Conservation (phyloP, 495 filamentous ascomycete genomes). For the Penicillium parvum region DNA sequence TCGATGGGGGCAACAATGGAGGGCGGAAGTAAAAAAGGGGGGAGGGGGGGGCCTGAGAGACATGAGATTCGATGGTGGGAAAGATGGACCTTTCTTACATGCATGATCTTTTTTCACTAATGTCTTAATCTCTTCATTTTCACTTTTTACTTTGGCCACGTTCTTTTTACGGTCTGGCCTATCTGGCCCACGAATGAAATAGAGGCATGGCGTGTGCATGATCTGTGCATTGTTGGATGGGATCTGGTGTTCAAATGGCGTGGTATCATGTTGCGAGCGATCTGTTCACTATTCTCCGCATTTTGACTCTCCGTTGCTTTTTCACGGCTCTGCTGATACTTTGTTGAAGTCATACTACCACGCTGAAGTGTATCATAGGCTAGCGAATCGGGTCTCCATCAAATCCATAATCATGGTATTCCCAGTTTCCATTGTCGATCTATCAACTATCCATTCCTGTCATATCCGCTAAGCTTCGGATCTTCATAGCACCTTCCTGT, state of each 20-base stretch:
- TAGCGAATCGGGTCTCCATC: too few species aligned
- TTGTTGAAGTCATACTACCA: too few species aligned
- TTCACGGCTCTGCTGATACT: slow-evolving; percentile 4
- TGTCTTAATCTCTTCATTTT: slow-evolving; percentile 3
- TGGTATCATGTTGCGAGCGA: neutral
- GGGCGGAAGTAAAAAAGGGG: slow-evolving; percentile 1
- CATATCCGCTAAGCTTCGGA: slow-evolving; percentile 5
- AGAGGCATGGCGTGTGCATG: slow-evolving; percentile 12
- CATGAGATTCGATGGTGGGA: neutral
- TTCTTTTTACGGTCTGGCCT: neutral
- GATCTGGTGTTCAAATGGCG: slow-evolving; percentile 11
- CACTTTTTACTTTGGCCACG: slow-evolving; percentile 6
- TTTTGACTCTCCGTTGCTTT: slow-evolving; percentile 8
- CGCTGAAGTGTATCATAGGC: slow-evolving; percentile 11
- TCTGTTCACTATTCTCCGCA: too few species aligned
- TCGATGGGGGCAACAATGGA: slow-evolving; percentile 10
- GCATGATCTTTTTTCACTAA: slow-evolving; percentile 7
- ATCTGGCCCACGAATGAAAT: slow-evolving; percentile 9
- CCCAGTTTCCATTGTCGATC: too few species aligned
- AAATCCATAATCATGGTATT: too few species aligned
- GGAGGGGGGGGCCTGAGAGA: neutral
- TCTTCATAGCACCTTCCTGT: too few species aligned
- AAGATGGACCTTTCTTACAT: slow-evolving; percentile 7
- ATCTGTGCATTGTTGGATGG: slow-evolving; percentile 7
- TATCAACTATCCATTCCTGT: neutral